Conservation (phyloP, 2,329 filamentous ascomycete species). For the Sarocladiaceae sp. region DNA sequence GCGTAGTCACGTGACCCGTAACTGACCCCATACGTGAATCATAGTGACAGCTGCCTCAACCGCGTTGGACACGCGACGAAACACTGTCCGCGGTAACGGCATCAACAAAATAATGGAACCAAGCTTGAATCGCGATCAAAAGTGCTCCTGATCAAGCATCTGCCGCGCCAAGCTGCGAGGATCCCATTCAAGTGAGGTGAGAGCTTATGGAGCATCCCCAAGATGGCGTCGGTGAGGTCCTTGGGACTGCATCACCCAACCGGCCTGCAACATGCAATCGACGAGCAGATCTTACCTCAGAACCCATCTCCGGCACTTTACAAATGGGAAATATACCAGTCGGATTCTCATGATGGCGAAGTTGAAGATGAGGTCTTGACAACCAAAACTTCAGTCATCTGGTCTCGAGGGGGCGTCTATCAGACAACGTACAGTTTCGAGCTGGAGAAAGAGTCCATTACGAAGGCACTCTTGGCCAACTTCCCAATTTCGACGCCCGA, state of each 20-base stretch:
- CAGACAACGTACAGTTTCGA: conserved; percentile 82
- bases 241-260: conserved; percentile 86
- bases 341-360: conserved; percentile 30
- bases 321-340: conserved; percentile 61
- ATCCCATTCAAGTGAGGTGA: too few relatives aligned
- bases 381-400: conserved; percentile 72
- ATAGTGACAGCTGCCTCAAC: too few relatives aligned
- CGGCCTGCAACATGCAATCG: conserved; percentile 74
- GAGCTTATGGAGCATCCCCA: conserved; percentile 26
- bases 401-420: conserved; percentile 81
- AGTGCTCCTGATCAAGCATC: too few relatives aligned
- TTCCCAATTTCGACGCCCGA: conserved; percentile 54
- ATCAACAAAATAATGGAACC: too few relatives aligned
- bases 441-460: conserved; percentile 76
- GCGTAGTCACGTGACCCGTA: too few relatives aligned
- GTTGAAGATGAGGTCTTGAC: conserved; percentile 75
- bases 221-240: conserved; percentile 86
- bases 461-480: conserved; percentile 78
- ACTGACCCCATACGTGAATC: too few relatives aligned
- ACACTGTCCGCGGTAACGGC: too few relatives aligned
- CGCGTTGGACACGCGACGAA: too few relatives aligned
- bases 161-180: too few relatives aligned
- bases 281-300: conserved; percentile 67
- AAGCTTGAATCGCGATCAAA: too few relatives aligned
- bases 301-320: conserved; percentile 63